Evolutionary conservation across 176 grass and related monocot species (phyloP).

Genomic region (Microstegium vimineum): DNA sequence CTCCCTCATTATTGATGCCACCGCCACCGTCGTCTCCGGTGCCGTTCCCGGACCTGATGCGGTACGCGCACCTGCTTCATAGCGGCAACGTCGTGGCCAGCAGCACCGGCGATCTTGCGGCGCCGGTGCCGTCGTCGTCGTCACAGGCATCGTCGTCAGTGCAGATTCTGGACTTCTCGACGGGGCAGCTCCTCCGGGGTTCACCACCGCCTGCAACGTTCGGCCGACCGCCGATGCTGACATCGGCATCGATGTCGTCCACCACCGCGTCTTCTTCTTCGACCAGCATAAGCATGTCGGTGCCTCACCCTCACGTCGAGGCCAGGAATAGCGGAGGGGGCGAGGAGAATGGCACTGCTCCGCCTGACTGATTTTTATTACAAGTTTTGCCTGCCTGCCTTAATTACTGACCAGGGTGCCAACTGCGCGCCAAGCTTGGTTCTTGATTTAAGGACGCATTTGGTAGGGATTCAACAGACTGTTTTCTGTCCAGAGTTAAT

Average conservation of each 20-base stretch:
- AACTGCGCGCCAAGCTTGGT: not conserved
- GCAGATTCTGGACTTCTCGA: slow-evolving; percentile 39
- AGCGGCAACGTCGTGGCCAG: not conserved
- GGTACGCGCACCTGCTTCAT: slow-evolving; percentile 58
- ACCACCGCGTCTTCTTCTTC: not conserved
- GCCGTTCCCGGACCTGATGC: slow-evolving; percentile 42
- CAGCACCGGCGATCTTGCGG: not conserved
- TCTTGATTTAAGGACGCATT: not conserved
- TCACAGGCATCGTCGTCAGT: not conserved
- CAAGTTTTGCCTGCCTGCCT: not conserved
- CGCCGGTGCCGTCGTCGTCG: not conserved
- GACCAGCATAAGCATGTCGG: slow-evolving; percentile 9
- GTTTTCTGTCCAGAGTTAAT: not conserved
- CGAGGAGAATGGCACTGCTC: not conserved
- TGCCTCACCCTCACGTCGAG: slow-evolving; percentile 22
- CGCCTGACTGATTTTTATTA: not conserved
- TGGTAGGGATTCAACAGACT: not conserved
- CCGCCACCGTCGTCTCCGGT: not conserved
- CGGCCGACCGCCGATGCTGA: not conserved
- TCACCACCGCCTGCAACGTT: not conserved
- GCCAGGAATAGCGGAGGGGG: not conserved
- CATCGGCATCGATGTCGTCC: not conserved
- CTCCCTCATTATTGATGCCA: not conserved
- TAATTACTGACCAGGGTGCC: not conserved
- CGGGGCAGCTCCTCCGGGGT: slow-evolving; percentile 6